Conservation (phyloP, 495 filamentous ascomycete species). For the Xylaria nigripes region DNA sequence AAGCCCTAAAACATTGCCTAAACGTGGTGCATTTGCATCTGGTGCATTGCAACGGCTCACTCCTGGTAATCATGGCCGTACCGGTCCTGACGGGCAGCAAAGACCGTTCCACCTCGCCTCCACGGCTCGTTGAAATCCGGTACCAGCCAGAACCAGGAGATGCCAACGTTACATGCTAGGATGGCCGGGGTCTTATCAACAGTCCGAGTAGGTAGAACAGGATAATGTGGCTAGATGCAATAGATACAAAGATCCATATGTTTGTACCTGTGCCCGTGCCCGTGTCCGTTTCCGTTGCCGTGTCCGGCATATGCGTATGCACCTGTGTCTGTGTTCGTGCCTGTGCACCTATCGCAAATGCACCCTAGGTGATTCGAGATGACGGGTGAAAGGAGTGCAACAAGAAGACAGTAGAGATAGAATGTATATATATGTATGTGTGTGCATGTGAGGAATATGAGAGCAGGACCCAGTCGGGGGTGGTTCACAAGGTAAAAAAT, state of each 20-base stretch:
- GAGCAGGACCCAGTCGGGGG: not conserved
- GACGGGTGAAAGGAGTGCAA: conserved; percentile 1
- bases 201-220: not conserved
- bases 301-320: no score
- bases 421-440: not conserved
- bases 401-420: conserved; percentile 1
- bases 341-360: not conserved
- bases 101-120: conserved; percentile 1
- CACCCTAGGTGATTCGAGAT: conserved; percentile 7
- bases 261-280: not conserved
- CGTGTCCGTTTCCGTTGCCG: conserved; percentile 1
- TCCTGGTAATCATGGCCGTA: conserved; percentile 9
- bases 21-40: conserved; percentile 2
- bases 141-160: not conserved
- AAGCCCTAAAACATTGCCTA: conserved; percentile 1
- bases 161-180: conserved; percentile 5
- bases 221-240: conserved; percentile 13
- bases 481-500: not conserved
- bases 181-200: conserved; percentile 1
- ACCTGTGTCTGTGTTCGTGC: not conserved
- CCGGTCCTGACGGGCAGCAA: conserved; percentile 10
- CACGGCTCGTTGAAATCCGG: conserved; percentile 1
- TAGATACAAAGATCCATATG: not conserved
- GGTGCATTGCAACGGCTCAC: conserved; percentile 4
- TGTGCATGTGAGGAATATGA: not conserved